These are phyloP conservation scores for Chytriomyces confervae DNA, from an alignment of 192 early-diverging fungal species.

Conservation along the genomic window DNA sequence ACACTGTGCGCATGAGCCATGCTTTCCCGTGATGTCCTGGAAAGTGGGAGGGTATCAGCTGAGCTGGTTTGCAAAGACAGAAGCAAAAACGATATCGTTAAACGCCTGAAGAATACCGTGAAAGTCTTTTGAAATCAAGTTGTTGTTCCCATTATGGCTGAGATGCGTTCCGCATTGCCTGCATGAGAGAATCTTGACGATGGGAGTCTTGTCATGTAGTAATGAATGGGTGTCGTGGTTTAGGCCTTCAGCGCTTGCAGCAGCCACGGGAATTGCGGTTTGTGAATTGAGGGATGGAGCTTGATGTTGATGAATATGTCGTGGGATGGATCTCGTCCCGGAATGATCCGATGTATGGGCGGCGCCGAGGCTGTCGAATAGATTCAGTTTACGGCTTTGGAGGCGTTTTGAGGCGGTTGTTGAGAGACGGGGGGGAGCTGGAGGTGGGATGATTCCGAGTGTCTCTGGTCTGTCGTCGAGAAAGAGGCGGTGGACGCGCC, in stretches of 20 bases:
- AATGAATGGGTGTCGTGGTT: too few relatives aligned
- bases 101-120: neutral
- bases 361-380: neutral
- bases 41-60: constrained; percentile 48
- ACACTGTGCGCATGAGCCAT: constrained; percentile 68
- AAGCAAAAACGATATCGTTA: neutral
- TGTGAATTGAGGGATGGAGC: too few relatives aligned
- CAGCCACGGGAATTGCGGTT: too few relatives aligned
- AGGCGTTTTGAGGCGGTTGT: neutral
- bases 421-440: neutral
- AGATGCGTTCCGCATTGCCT: neutral
- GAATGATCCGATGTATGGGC: neutral
- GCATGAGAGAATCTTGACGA: neutral
- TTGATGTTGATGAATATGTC: too few relatives aligned
- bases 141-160: neutral
- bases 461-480: neutral
- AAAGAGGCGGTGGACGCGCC: constrained; percentile 5
- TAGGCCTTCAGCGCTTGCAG: too few relatives aligned
- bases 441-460: neutral
- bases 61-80: neutral
- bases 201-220: too few relatives aligned
- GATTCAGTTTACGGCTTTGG: neutral
- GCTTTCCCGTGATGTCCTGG: constrained; percentile 68
- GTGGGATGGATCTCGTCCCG: neutral
- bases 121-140: neutral